Evolutionary conservation across 2,329 filamentous ascomycete species (phyloP), one percentile per base, ranked within the genome.

Genomic region (Tolypocladium sp.): DNA sequence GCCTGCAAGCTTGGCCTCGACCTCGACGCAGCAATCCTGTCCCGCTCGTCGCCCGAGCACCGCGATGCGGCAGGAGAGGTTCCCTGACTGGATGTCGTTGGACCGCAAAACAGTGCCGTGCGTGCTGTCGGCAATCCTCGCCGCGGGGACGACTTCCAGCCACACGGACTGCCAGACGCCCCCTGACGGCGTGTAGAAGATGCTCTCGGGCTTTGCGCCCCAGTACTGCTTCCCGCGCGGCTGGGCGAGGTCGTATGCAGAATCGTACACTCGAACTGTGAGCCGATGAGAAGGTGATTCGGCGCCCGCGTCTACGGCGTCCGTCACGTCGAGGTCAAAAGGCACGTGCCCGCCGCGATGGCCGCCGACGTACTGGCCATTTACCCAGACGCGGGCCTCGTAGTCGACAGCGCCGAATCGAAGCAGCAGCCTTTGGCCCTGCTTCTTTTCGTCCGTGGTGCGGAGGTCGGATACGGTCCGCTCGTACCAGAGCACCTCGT

Each of bases 401-500:
- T 86, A 86, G 63, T 87, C 84, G 12, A 86, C 83, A 2, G 84
- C 84, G 17, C 83, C 83, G 58, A 86, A 86, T 15, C 82, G 74
- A 13, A 83, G 68, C 2, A 86, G 62, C 0, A 84, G 69, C 1
- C 74, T 73, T 55, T 81, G 65, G 22, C 76, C 70, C 1, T 68
- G 66, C 0, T 69, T 63, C 52, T 73, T 74, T 62, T 83, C 75
- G 7, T 72, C 67, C 3, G 70, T 61, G 1, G 69, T 73, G 44
- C 83, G 79, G 56, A 81, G 71, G 63, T 86, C 83, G 1, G 64
- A 63, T 57, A 87, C 74, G 22, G 57, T 63, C 8, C 81, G 77
- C 70, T 87, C 82, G 65, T 89, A 89, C 86, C 86, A 89, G 10
- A 89, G 68, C 4, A 88, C 82, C 68, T 88, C 84, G 66, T 89